A percentile compares a stretch with the other conserved stretches of the same genome.
Conservation (phyloP, 2,329 filamentous ascomycete genomes). For the Phyllosticta citribraziliensis region DNA sequence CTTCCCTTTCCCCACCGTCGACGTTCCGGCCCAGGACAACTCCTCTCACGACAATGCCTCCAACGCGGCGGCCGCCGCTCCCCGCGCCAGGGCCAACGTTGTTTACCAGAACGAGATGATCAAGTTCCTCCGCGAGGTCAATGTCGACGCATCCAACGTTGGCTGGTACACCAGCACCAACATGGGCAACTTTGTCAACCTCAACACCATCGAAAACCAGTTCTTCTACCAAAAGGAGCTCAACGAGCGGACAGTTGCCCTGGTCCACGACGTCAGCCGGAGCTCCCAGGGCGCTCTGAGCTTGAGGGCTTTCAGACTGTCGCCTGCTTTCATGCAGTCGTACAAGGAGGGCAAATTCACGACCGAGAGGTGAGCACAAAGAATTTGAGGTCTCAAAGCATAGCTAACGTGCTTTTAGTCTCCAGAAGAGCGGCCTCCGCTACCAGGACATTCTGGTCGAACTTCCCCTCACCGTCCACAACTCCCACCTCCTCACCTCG, state of each 20-base stretch:
- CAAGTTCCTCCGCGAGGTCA: constrained; percentile 89
- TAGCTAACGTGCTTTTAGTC: constrained; percentile 40
- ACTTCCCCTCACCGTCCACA: constrained; percentile 82
- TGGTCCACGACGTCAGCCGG: constrained; percentile 92
- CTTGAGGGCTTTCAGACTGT: constrained; percentile 83
- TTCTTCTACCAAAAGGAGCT: constrained; percentile 89
- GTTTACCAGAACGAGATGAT: constrained; percentile 95
- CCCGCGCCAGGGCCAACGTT: constrained; percentile 81
- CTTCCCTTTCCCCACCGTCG: constrained; percentile 84
- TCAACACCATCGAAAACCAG: constrained; percentile 95
- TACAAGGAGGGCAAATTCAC: constrained; percentile 98
- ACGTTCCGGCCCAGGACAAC: constrained; percentile 48
- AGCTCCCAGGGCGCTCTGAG: constrained; percentile 87
- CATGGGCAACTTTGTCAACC: constrained; percentile 97
- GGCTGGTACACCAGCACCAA: constrained; percentile 98
- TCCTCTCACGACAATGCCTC: constrained; percentile 22
- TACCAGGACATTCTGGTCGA: constrained; percentile 93
- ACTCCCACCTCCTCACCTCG: constrained; percentile 91
- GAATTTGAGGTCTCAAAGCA: background rate
- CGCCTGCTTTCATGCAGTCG: constrained; percentile 75
- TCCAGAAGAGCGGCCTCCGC: constrained; percentile 87
- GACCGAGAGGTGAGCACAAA: constrained; percentile 66
- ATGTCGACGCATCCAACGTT: constrained; percentile 94
- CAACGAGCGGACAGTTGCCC: constrained; percentile 76
- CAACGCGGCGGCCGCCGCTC: constrained; percentile 64